Conservation (phyloP, 2,329 filamentous ascomycete species). For the Colletotrichum liriopes region DNA sequence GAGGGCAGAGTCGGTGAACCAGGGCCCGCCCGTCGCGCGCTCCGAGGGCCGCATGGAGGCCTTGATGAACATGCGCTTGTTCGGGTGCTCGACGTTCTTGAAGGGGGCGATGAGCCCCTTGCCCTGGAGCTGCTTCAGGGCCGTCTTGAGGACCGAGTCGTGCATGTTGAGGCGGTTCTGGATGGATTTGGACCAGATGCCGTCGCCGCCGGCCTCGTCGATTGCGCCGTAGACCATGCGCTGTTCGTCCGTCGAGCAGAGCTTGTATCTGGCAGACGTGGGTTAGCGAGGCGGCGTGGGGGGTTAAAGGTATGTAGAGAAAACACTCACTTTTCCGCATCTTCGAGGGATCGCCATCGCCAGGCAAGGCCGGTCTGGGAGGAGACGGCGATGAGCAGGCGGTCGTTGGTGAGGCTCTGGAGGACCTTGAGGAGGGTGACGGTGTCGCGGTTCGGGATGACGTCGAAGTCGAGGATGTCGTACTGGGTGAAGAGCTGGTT, state of each 20-base stretch:
- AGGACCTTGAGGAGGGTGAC: conserved; percentile 69
- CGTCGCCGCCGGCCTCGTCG: conserved; percentile 86
- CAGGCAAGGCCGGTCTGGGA: conserved; percentile 65
- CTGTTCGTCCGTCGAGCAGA: conserved; percentile 79
- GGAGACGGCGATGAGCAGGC: conserved; percentile 68
- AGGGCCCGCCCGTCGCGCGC: conserved; percentile 92
- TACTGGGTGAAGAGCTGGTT: conserved; percentile 70
- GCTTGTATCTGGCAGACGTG: conserved; percentile 66
- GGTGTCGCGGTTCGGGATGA: conserved; percentile 72
- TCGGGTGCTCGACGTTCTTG: conserved; percentile 91
- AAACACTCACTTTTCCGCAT: conserved; percentile 71
- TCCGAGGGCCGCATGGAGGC: conserved; percentile 87
- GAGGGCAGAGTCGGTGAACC: conserved; percentile 93
- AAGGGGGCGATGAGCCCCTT: conserved; percentile 90
- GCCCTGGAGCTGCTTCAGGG: conserved; percentile 85
- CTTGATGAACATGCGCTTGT: conserved; percentile 97
- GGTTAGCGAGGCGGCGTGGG: neutral
- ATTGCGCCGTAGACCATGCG: conserved; percentile 90
- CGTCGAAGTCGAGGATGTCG: conserved; percentile 70
- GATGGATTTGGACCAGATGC: conserved; percentile 92
- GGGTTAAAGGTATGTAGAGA: neutral
- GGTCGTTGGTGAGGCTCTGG: conserved; percentile 72
- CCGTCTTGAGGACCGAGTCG: conserved; percentile 84
- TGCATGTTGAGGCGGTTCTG: conserved; percentile 86
- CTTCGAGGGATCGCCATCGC: conserved; percentile 72